A percentile compares a stretch with the other conserved stretches of the same genome.
phyloP scores from a whole-genome alignment of 1,284 basidiomycete species.

The Leccinum griseonigrum region DNA sequence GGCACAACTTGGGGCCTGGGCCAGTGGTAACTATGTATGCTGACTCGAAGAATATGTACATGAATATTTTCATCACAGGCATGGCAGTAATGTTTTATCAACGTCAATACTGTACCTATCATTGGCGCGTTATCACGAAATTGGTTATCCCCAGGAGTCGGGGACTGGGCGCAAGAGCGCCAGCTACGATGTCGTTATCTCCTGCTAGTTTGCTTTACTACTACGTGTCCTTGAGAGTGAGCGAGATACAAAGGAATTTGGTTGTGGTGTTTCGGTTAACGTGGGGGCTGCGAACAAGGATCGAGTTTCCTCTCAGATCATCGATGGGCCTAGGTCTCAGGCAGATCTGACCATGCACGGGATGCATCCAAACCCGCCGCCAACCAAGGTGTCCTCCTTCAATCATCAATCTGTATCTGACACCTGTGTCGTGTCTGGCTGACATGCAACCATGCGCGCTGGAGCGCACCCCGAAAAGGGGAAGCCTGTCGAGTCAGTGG shows the following conservation, averaged over 20 bases:
- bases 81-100: too few species aligned
- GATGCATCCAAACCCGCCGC: constrained; percentile 11
- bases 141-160: too few species aligned
- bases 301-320: constrained; percentile 18
- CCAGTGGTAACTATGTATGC: too few species aligned
- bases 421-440: constrained; percentile 20
- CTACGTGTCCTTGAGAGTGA: constrained; percentile 15
- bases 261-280: constrained; percentile 19
- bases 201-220: too few species aligned
- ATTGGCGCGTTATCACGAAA: too few species aligned
- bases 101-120: too few species aligned
- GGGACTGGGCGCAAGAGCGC: too few species aligned
- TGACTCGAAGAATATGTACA: too few species aligned
- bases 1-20: too few species aligned
- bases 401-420: constrained; percentile 10
- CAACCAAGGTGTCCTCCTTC: constrained; percentile 15
- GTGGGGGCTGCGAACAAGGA: constrained; percentile 19
- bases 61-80: too few species aligned
- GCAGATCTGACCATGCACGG: constrained; percentile 29
- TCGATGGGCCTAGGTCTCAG: constrained; percentile 29
- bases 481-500: background rate
- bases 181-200: constrained; percentile 21
- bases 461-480: constrained; percentile 8
- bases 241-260: too few species aligned
- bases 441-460: constrained; percentile 16